These are phyloP conservation scores for Panaeolus papilionaceus DNA, from an alignment of 768 basidiomycete species.

Conservation along the genomic window DNA sequence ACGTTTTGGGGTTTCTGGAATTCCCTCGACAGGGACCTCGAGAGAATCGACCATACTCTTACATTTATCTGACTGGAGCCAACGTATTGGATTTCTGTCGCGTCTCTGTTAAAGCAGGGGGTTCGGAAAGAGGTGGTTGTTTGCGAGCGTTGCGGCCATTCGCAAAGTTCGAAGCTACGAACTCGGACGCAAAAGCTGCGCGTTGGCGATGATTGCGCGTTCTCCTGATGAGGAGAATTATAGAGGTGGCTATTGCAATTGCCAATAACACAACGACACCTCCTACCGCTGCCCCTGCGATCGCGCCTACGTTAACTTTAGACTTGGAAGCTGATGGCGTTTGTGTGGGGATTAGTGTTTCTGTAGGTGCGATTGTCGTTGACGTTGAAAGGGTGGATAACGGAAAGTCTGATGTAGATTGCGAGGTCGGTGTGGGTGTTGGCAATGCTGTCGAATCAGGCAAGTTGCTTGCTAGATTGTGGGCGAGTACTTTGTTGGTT, in stretches of 20 bases:
- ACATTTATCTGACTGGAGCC: neutral
- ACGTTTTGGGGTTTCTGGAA: neutral
- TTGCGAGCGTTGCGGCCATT: neutral
- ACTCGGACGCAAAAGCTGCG: neutral
- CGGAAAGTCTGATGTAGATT: neutral
- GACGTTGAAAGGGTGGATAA: neutral
- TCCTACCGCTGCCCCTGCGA: slow-evolving; percentile 30
- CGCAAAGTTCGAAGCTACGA: slow-evolving; percentile 8
- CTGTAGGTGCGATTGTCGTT: slow-evolving; percentile 17
- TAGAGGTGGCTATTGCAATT: neutral
- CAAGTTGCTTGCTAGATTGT: slow-evolving; percentile 28
- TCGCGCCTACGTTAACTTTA: slow-evolving; percentile 28
- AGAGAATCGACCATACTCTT: neutral
- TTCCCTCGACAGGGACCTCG: neutral
- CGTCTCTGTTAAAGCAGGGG: neutral
- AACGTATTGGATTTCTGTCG: neutral
- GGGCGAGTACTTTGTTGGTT: neutral
- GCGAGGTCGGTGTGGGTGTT: slow-evolving; percentile 30
- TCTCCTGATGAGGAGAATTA: neutral
- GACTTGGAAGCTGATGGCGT: slow-evolving; percentile 12
- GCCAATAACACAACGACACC: slow-evolving; percentile 21
- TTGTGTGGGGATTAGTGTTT: slow-evolving; percentile 5
- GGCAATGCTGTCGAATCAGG: slow-evolving; percentile 43
- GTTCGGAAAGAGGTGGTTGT: neutral
- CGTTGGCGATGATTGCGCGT: neutral